Evolutionary conservation across 768 basidiomycete genomes (phyloP).

Genomic region (Inosperma sp.): DNA sequence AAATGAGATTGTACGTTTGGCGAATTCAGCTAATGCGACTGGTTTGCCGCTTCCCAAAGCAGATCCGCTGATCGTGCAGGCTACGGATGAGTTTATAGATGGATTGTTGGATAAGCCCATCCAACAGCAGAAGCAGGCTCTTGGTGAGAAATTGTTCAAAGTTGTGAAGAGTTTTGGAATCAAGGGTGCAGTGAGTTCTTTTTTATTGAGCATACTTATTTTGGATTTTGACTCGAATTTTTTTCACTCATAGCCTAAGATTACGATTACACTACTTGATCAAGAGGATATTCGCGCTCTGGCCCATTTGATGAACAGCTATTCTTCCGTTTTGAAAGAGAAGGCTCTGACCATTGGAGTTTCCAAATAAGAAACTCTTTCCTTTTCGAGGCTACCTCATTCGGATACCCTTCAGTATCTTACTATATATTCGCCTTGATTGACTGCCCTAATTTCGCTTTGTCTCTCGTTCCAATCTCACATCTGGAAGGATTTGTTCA

Average conservation of each 20-base stretch:
- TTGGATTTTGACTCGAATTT: neutral
- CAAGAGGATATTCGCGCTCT: slow-evolving; percentile 80
- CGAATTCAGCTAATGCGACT: slow-evolving; percentile 37
- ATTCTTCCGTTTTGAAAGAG: slow-evolving; percentile 76
- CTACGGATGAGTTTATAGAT: slow-evolving; percentile 72
- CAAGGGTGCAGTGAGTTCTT: slow-evolving; percentile 66
- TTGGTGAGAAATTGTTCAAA: slow-evolving; percentile 74
- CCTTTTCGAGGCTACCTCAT: neutral
- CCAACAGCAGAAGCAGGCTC: slow-evolving; percentile 67
- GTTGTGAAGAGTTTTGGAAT: slow-evolving; percentile 76
- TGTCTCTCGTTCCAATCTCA: too few relatives aligned
- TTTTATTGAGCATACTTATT: neutral
- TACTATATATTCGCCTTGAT: too few relatives aligned
- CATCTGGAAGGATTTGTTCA: too few relatives aligned
- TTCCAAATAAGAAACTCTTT: slow-evolving; percentile 24
- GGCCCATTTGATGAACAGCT: slow-evolving; percentile 85
- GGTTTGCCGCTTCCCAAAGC: slow-evolving; percentile 62
- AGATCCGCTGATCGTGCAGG: slow-evolving; percentile 62
- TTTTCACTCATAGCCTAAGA: slow-evolving; percentile 54
- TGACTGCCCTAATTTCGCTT: too few relatives aligned
- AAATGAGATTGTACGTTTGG: slow-evolving; percentile 66
- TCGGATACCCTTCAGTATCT: neutral
- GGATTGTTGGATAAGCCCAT: slow-evolving; percentile 49
- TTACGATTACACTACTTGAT: slow-evolving; percentile 80
- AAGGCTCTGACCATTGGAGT: slow-evolving; percentile 35